A percentile compares a stretch with the other conserved stretches of the same genome.
Evolutionary conservation across 495 filamentous ascomycete genomes (phyloP).

Genomic region (Astrothelium subdiscretum): DNA sequence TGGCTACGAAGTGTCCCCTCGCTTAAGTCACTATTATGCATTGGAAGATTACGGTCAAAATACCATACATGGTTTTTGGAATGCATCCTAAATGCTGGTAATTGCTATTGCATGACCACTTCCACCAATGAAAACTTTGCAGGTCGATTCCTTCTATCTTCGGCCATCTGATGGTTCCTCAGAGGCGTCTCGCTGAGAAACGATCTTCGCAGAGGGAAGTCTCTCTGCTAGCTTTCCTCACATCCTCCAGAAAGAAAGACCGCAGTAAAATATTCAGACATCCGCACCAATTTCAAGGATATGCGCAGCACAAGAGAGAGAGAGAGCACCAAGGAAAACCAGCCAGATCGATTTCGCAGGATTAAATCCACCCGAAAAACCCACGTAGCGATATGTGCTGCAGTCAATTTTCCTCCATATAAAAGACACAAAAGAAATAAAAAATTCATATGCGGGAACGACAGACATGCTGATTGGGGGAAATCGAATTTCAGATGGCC

Average conservation of each 20-base stretch:
- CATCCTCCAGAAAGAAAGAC: background rate
- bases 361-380: background rate
- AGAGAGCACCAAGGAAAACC: constrained; percentile 1
- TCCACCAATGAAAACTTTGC: background rate
- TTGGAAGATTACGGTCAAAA: background rate
- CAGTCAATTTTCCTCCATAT: background rate
- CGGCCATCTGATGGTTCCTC: background rate
- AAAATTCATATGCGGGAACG: background rate
- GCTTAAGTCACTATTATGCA: background rate
- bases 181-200: background rate
- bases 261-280: background rate
- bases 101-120: background rate
- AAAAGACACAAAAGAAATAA: background rate
- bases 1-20: too few species aligned
- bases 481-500: background rate
- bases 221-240: background rate
- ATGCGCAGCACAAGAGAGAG: background rate
- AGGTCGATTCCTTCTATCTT: background rate
- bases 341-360: background rate
- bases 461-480: background rate
- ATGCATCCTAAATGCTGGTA: background rate
- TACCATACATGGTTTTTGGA: background rate
- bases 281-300: background rate
- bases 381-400: background rate
- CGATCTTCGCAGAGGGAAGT: background rate